A percentile compares a stretch with the other conserved stretches of the same genome.
Evolutionary conservation across 2,329 filamentous ascomycete genomes (phyloP).

Genomic region (Plectosphaerella sp.): DNA sequence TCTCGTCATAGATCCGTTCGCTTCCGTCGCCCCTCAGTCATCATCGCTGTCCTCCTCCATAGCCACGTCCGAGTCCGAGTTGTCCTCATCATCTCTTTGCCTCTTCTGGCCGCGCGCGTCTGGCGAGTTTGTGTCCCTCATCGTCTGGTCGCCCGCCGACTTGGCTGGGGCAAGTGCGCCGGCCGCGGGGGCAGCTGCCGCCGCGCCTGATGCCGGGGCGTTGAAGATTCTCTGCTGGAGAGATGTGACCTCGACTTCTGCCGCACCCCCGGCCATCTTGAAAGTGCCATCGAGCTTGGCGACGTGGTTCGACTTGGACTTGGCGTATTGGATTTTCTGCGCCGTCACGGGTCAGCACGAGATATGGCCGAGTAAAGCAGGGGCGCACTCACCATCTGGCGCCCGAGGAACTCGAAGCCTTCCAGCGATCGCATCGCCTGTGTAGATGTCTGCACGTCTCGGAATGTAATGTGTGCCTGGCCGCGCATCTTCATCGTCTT

Average conservation of each 20-base stretch:
- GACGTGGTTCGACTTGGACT: constrained; percentile 81
- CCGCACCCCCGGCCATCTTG: constrained; percentile 54
- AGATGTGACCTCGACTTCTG: constrained; percentile 62
- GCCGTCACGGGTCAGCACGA: constrained; percentile 4
- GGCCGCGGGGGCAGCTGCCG: constrained; percentile 28
- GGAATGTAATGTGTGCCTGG: constrained; percentile 89
- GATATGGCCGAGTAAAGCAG: not conserved
- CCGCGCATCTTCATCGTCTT: constrained; percentile 92
- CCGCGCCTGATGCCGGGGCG: constrained; percentile 51
- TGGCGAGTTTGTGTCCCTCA: constrained; percentile 46
- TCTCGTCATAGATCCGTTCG: not conserved
- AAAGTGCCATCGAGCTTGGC: constrained; percentile 91
- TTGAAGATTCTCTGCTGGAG: constrained; percentile 79
- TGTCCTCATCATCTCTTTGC: constrained; percentile 62
- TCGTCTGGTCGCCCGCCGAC: constrained; percentile 38
- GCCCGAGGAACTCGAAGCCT: constrained; percentile 80
- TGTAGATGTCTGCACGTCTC: constrained; percentile 85
- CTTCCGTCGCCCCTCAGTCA: constrained; percentile 38
- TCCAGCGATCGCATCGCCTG: constrained; percentile 89
- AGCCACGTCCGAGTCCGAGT: constrained; percentile 66
- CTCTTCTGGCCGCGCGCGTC: constrained; percentile 66
- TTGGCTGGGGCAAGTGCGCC: constrained; percentile 45
- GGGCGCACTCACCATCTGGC: constrained; percentile 64
- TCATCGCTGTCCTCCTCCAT: constrained; percentile 72
- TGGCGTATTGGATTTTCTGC: constrained; percentile 88